Evolutionary conservation across 1,139 yeast species (phyloP).

Genomic region (Pichia sp.): DNA sequence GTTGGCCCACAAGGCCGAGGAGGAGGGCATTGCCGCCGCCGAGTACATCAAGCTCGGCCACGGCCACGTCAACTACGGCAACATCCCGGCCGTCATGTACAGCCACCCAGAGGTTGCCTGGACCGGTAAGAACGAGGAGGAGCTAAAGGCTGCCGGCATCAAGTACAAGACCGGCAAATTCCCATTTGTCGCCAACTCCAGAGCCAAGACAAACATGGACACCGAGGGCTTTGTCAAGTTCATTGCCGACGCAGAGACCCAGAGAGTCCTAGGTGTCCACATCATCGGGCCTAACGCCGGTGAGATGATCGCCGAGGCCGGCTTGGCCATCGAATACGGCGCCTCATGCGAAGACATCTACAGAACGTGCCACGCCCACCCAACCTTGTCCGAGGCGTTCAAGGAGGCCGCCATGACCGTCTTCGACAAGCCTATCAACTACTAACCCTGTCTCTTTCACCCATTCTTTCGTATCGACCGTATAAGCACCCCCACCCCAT

Average conservation of each 20-base stretch:
- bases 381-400: conserved; percentile 96
- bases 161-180: conserved; percentile 93
- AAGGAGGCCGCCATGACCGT: conserved; percentile 97
- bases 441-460: conserved; percentile 16
- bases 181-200: conserved; percentile 98
- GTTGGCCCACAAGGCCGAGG: conserved; percentile 99
- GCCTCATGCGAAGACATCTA: conserved; percentile 98
- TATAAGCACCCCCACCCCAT: neutral
- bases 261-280: conserved; percentile 93
- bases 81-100: conserved; percentile 98
- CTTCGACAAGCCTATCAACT: conserved; percentile 55
- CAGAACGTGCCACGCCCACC: conserved; percentile 98
- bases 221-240: conserved; percentile 97
- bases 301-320: conserved; percentile 99
- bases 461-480: neutral
- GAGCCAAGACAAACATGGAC: conserved; percentile 97
- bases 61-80: conserved; percentile 97
- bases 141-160: conserved; percentile 89
- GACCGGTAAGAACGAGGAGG: conserved; percentile 97
- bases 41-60: conserved; percentile 90
- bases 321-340: conserved; percentile 96
- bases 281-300: conserved; percentile 98
- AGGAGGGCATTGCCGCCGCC: conserved; percentile 98
- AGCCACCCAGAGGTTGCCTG: conserved; percentile 99
- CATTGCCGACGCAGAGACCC: conserved; percentile 94